Evolutionary conservation across 495 filamentous ascomycete species (phyloP), one percentile per base, ranked within the genome.

Genomic region (Hypomontagnella submonticulosa): DNA sequence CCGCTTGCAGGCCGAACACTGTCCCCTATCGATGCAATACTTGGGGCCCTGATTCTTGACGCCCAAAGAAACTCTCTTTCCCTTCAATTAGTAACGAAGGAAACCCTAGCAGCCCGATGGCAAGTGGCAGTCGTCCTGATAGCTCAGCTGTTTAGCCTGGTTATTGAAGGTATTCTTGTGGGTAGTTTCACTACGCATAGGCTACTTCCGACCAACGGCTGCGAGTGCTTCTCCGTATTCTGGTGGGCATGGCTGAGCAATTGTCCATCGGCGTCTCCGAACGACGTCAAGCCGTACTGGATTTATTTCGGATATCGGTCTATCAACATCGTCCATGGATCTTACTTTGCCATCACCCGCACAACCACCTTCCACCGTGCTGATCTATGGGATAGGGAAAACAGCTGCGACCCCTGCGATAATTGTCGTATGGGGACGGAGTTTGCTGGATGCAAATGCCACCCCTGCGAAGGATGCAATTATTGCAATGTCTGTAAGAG

Each of bases 171-270:
- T 19, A 32, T 65, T 6, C 55, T 71, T 9, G 46, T 66, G 18
- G 69, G 56, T 1, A 41, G 38, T 37, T 68, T 68, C 32, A 57
- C 58, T 0, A 43, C 50, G 0, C 42, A 56, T n/a, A 27, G 2
- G 23, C 13, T 46, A 20, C 57, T 65, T 20, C 51, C 36, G 0
- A 57, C 51, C 1, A 13, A 16, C 0, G 55, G 30, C 11, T 71
- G 69, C 48, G 36, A 48, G 15, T 71, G 69, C 37, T 68, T 71
- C 49, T 71, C 61, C 5, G 65, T 62, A 3, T 71, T 71, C 42
- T 71, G 69, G 69, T 71, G 69, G 69, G 52, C 61, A 7, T 68
- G 69, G 64, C 56, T 65, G 10, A 68, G 60, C 53, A 68, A 58
- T 8, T 71, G 69, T 42, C 15, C 46, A 4, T 32, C 58, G 6